Conservation (phyloP, 164 flowering plant genomes). For the Magnolia kwangsiensis region DNA sequence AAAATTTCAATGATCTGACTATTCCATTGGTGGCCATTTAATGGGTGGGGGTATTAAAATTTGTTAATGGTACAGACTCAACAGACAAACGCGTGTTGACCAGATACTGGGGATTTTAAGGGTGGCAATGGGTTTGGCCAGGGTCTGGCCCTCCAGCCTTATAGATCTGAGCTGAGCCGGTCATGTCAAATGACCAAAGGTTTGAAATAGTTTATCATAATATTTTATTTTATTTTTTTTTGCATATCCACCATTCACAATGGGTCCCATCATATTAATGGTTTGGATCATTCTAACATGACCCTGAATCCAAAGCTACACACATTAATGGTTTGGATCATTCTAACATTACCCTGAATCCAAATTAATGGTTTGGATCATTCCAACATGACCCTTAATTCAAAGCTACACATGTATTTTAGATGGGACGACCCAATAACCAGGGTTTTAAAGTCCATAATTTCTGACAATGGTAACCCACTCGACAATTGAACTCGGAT, state of each 20-base stretch:
- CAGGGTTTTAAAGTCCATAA: no score
- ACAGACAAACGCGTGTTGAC: background rate
- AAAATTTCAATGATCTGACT: background rate
- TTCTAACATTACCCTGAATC: no score
- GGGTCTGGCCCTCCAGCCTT: background rate
- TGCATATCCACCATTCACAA: background rate
- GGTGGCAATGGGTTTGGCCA: background rate
- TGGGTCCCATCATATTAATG: background rate
- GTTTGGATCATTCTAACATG: background rate
- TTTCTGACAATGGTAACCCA: no score
- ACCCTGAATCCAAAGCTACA: background rate
- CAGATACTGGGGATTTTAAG: background rate
- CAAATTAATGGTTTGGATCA: no score
- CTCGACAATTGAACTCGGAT: no score
- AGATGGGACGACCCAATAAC: no score
- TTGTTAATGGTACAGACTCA: background rate
- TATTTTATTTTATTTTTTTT: no score
- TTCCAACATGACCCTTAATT: no score
- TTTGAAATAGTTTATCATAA: no score
- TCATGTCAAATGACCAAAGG: background rate
- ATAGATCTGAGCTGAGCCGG: background rate
- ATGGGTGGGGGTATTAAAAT: background rate
- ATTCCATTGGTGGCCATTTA: no score
- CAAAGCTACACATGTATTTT: no score
- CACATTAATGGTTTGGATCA: no score